phyloP scores from a whole-genome alignment of 805 yeast genomes.

The Komagataella kurtzmanii region DNA sequence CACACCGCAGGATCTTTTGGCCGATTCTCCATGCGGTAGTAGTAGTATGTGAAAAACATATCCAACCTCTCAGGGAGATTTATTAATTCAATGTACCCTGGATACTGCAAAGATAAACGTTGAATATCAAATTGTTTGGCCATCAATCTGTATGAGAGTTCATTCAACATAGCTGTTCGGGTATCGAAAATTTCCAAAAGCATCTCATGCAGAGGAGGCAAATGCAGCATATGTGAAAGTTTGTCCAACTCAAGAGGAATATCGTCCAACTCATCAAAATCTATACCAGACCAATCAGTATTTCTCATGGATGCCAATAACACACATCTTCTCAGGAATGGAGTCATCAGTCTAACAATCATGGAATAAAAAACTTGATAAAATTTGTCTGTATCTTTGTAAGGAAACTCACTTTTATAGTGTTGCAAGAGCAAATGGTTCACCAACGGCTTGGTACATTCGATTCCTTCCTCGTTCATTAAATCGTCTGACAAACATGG shows the following conservation, averaged over 20 bases:
- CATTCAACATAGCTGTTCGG: not conserved
- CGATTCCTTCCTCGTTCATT: conserved; percentile 7
- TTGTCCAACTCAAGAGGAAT: conserved; percentile 36
- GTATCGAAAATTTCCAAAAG: conserved; percentile 8
- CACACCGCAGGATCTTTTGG: conserved; percentile 76
- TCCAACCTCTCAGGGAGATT: conserved; percentile 57
- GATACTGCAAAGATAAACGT: conserved; percentile 32
- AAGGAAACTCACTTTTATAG: not conserved
- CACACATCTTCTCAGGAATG: conserved; percentile 51
- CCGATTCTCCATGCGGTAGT: conserved; percentile 30
- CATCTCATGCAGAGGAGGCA: conserved; percentile 36
- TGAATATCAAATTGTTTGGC: not conserved
- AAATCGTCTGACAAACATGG: conserved; percentile 7
- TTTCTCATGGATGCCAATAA: conserved; percentile 41
- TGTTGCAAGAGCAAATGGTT: not conserved
- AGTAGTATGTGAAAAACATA: conserved; percentile 47
- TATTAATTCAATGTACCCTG: conserved; percentile 49
- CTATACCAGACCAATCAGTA: conserved; percentile 27
- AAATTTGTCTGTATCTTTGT: conserved; percentile 1
- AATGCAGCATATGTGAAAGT: conserved; percentile 32
- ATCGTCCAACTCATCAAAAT: conserved; percentile 11
- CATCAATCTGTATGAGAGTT: not conserved
- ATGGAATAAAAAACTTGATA: conserved; percentile 27
- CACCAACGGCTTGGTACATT: not conserved
- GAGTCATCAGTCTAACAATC: conserved; percentile 42